Evolutionary conservation across 177 flowering plant species (phyloP), one percentile per base, ranked within the genome.

Genomic region (Vitis hybrid): DNA sequence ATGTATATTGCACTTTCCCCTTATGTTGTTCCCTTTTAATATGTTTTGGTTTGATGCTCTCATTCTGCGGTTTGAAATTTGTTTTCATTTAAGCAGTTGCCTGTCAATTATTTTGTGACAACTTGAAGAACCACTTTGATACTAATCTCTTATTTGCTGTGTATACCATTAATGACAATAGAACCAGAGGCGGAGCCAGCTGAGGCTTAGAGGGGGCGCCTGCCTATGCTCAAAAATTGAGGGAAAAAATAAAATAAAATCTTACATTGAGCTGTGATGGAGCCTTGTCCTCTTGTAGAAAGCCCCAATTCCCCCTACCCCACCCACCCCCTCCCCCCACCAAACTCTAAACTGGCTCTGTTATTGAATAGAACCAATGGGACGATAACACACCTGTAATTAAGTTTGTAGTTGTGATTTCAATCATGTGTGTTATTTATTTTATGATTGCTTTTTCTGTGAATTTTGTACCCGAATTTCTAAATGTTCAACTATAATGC

Each of bases 401-500:
- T 8, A 18, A 13, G 39, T 26, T 26, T 34, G 61, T 20, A 45
- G 64, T 16, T 48, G 48, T 13, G 29, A 12, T 29, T 4, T 14
- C 8, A 48, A 48, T 10, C 3, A 5, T 70, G 31, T 13, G 20
- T n/a, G 52, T 31, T 52, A 49, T 15, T 59, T 39, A 39, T n/a
- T 13, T 10, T 68, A 16, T 59, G 39, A 26, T 59, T 65, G 45
- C 31, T 51, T 59, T 5, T 56, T 68, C 61, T 22, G 15, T 53
- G 26, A 34, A 34, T 18, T 50, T 14, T 2, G 26, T 68, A n/a
- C 10, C 5, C 13, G 5, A 20, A 52, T 22, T 50, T 55, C 48
- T 56, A 14, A 52, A 53, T 34, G 48, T 39, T 22, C 54, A 22
- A 19, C 15, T 56, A 2, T 12, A 39, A 52, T 80, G 49, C 82